Base-by-base conservation (phyloP, 352 stramenopile genomes). In the Bremia lactucae region DNA sequence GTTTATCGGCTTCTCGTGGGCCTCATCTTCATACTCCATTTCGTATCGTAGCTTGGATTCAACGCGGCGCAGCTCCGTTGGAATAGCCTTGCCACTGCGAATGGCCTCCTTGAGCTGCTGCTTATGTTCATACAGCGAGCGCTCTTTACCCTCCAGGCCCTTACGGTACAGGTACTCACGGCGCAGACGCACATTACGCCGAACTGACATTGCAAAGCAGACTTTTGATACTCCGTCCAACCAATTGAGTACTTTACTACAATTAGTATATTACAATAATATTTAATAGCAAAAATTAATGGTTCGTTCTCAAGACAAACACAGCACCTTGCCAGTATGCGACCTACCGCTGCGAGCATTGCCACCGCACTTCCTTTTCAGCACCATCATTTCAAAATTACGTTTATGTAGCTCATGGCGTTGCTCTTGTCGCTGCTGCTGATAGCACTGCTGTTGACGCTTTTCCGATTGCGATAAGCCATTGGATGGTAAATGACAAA, bases 151-250 rank as follows among this genome's bases (percentile, higher is more conserved):
- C 50, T 98, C 94, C 14, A 98, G 76, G 6, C 83, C 90, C 80
- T 99, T 99, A 62, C 95, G 83, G 67, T 99, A 99, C 47, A 99
- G 71, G 62, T 99, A 99, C 69, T 99, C 96, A 54, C 97, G 94
- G 34, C 96, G 95, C 19, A 99, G 70, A 62, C 96, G 93, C 31
- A 98, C 95, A 51, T 99, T 95, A 33, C 96, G 69, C 37, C 86
- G 80, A 34, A 96, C 78, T 35, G 81, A 93, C 81, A 93, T 93
- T 31, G 38, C 19, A 19, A 20, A 6, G 8, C 9, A 21, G 15
- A 31, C 31, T 49, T 36, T 55, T 52, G 20, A 23, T n/a, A 23
- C 36, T 42, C 26, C 36, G 53, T 41, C 51, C 56, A 65, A 26
- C 52, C 44, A 22, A 49, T 59, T 59, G 42, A 8, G 14, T 7